These are phyloP conservation scores for Tylopilus intermedius DNA, from an alignment of 768 basidiomycete genomes.

Conservation along the genomic window DNA sequence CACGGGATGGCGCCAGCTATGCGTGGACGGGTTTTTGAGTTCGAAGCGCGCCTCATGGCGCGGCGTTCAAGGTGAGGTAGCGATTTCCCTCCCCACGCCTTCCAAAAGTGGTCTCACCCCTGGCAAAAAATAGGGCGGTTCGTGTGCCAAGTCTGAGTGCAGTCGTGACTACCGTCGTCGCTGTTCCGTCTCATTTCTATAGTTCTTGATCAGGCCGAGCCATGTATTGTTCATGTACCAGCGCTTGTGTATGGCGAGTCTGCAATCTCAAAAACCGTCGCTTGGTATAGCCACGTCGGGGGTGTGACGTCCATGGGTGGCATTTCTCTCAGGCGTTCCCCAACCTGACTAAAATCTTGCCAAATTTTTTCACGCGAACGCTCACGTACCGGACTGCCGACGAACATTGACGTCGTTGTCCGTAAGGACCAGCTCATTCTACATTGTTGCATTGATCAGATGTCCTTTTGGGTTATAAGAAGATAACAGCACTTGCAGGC, in stretches of 20 bases:
- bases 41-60: slow-evolving; percentile 1
- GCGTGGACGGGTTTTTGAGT: not conserved
- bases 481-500: not conserved
- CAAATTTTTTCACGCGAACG: not conserved
- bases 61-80: not conserved
- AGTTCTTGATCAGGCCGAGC: not conserved
- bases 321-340: not conserved
- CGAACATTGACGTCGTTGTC: too few species aligned
- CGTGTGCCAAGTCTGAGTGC: not conserved
- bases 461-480: not conserved
- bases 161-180: not conserved
- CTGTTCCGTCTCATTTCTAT: not conserved
- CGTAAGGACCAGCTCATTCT: not conserved
- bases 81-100: not conserved
- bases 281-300: not conserved
- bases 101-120: not conserved
- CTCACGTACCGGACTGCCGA: not conserved
- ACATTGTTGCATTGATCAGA: not conserved
- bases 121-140: not conserved
- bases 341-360: not conserved
- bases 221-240: too few species aligned
- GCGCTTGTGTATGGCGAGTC: too few species aligned
- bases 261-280: not conserved
- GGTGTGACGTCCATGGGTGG: not conserved
- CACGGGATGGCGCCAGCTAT: not conserved